Base-by-base conservation (phyloP, 1,284 basidiomycete species). In the Rhodotorula mucilaginosa region DNA sequence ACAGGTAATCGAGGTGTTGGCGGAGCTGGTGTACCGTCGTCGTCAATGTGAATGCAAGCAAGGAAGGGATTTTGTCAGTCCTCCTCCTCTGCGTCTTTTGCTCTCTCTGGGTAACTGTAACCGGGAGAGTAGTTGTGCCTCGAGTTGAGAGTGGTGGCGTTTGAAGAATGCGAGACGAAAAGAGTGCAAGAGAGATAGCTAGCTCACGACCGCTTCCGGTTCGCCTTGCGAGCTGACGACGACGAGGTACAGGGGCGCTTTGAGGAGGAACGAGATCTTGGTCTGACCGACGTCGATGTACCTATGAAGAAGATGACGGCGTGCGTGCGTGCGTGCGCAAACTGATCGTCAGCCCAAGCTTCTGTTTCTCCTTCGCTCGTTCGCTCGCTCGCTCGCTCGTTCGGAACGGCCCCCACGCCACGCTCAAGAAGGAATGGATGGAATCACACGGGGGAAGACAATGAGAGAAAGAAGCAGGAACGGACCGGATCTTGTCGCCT, bases 1-100 rank as follows among this genome's bases (percentile, higher is more conserved):
- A 90, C 15, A 99, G 85, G 81, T 96, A 95, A 80, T 98, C 95
- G 74, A 99, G 86, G 83, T 98, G 96, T 60, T 88, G 87, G 61
- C 94, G 88, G 74, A 91, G 89, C 94, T 97, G 87, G 8, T 0
- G 15, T 23, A 13, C 6, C 16, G 18, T 26, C 1, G n/a, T 34
- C 6, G 47, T 61, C 19, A 26, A 26, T 26, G 26, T 26, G 26
- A 26, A 26, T 26, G 26, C 26, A 26, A 26, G 26, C 26, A 34
- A 34, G 34, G 6, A 15, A 21, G 21, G 58, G 39, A 16, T 29
- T n/a, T 21, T 21, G 49, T 44, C 39, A 44, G 39, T 44, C 39
- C 6, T 44, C 12, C 39, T 2, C 39, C 39, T 7, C 5, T 34
- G 34, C 7, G 5, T 44, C 10, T 44, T 12, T 51, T 5, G 21